Conservation (phyloP, 1,139 yeast genomes). For the Candida sp. region DNA sequence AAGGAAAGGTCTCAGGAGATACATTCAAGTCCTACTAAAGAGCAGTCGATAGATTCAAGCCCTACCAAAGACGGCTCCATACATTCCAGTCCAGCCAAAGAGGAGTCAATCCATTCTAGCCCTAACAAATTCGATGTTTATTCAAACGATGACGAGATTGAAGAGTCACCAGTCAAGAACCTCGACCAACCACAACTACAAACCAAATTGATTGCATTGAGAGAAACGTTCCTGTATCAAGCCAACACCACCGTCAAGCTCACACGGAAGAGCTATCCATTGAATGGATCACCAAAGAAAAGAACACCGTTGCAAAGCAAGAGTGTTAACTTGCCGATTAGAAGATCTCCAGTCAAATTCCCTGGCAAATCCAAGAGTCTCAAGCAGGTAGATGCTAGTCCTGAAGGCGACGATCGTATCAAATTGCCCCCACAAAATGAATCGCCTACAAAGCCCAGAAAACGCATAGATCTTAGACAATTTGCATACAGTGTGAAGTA, state of each 20-base stretch:
- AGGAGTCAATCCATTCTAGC: too few relatives aligned
- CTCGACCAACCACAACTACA: conserved; percentile 1
- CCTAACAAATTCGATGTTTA: conserved; percentile 18
- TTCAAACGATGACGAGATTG: conserved; percentile 43
- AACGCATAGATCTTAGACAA: conserved; percentile 13
- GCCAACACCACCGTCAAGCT: background rate
- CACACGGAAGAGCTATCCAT: background rate
- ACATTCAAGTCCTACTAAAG: too few relatives aligned
- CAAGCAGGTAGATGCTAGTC: conserved; percentile 7
- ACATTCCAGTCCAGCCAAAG: background rate
- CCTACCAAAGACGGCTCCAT: background rate
- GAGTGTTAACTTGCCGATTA: conserved; percentile 1
- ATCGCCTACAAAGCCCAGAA: conserved; percentile 3
- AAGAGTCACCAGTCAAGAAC: conserved; percentile 41
- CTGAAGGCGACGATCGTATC: conserved; percentile 4
- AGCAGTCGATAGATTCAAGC: background rate
- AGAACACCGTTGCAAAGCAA: conserved; percentile 7
- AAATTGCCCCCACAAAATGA: background rate
- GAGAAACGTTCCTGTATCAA: conserved; percentile 10
- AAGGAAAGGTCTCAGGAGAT: too few relatives aligned
- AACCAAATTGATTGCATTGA: conserved; percentile 7
- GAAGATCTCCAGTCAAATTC: conserved; percentile 2
- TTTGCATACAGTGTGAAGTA: conserved; percentile 14
- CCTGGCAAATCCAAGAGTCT: background rate
- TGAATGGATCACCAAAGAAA: background rate